These are phyloP conservation scores for Quercus tomentella DNA, from an alignment of 331 rosid species.

Conservation along the genomic window DNA sequence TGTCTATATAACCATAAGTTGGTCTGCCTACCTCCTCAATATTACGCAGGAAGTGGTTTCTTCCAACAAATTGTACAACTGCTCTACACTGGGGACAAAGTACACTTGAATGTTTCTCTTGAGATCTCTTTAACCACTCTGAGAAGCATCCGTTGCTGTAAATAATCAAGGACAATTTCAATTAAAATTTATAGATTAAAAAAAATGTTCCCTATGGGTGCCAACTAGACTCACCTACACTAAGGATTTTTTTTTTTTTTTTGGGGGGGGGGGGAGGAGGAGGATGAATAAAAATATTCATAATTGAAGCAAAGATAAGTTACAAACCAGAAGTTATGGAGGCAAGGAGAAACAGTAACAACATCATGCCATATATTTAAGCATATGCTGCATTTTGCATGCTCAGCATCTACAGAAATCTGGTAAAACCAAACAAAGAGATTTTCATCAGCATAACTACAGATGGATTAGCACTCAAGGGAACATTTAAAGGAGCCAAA, in stretches of 20 bases:
- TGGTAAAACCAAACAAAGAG: constrained; percentile 35
- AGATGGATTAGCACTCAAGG: constrained; percentile 5
- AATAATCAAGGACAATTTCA: constrained; percentile 24
- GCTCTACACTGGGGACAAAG: constrained; percentile 98
- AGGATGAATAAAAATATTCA: neutral
- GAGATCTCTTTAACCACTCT: constrained; percentile 83
- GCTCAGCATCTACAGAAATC: constrained; percentile 68
- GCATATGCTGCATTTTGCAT: constrained; percentile 93
- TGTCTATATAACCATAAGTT: neutral
- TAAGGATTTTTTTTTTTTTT: too few relatives aligned
- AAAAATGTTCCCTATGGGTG: neutral
- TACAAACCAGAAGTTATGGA: constrained; percentile 84
- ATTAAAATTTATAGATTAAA: constrained; percentile 21
- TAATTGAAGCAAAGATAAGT: neutral
- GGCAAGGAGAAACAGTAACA: constrained; percentile 90
- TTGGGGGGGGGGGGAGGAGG: too few relatives aligned
- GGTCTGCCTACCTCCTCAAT: constrained; percentile 49
- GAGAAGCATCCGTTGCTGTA: constrained; percentile 96
- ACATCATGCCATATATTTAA: constrained; percentile 90
- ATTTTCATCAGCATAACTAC: constrained; percentile 11
- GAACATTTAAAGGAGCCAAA: constrained; percentile 5
- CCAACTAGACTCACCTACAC: neutral
- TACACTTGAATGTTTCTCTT: constrained; percentile 59
- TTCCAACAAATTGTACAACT: constrained; percentile 81
- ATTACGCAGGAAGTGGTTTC: constrained; percentile 73